Base-by-base conservation (phyloP, 164 flowering plant genomes). In the Vitis vinifera region DNA sequence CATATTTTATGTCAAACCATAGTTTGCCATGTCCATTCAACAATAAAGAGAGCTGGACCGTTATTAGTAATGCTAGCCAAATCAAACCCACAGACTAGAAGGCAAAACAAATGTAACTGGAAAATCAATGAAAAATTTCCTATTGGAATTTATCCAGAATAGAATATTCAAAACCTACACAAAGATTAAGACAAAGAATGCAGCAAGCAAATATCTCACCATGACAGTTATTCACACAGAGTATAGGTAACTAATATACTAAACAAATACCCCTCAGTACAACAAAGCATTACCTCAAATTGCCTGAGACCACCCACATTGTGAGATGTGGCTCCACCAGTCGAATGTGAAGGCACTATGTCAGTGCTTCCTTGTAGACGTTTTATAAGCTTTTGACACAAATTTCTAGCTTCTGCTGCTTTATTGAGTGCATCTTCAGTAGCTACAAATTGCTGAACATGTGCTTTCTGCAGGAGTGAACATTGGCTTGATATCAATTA, bases 371-470 rank as follows among this genome's bases (percentile, higher is more conserved):
- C 95, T 66, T 87, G 87, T 60, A 96, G 79, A 48, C 90, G 92
- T 72, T 83, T 87, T 59, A 89, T 71, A 70, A 92, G 97, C 72
- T 82, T 87, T 75, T 89, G 87, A 72, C 85, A 84, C 65, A 81
- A 66, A 53, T 80, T 85, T 78, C 94, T 79, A 60, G 99, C 98
- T 80, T 96, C 99, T 56, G 92, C 89, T 74, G 99, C 98, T 84
- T 92, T 92, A 78, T 96, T 96, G 14, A 89, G 82, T 53, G 97
- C 93, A 87, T 93, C 99, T 89, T 96, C 98, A 74, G 99, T 93
- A 59, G 97, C 98, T 80, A 96, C 75, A 88, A 96, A 96, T 79
- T 96, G 98, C 71, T 96, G 99, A 66, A 93, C 97, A 77, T 96
- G 98, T 37, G 98, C 98, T 83, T 93, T 96, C 99, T 96, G 89